These are phyloP conservation scores for Arthrobotrys iridis DNA, from an alignment of 2,329 filamentous ascomycete genomes.

Conservation along the genomic window DNA sequence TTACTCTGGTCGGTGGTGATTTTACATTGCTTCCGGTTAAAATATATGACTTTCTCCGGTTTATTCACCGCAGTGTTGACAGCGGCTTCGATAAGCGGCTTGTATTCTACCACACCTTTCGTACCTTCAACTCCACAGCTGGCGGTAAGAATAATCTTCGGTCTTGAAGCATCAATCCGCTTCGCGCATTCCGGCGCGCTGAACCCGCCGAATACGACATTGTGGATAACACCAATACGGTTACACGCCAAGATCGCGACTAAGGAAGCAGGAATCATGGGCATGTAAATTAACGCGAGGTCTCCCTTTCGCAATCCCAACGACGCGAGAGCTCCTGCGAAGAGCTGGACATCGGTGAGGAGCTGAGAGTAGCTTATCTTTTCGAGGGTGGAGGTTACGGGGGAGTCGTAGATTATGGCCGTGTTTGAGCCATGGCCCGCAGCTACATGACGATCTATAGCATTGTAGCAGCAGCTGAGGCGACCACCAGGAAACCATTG, in stretches of 20 bases:
- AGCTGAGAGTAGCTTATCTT: conserved; percentile 79
- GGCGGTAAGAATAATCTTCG: conserved; percentile 81
- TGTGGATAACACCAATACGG: conserved; percentile 85
- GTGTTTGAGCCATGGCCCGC: conserved; percentile 76
- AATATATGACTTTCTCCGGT: conserved; percentile 79
- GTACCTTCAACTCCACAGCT: conserved; percentile 90
- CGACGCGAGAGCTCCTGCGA: conserved; percentile 83
- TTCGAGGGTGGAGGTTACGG: conserved; percentile 78
- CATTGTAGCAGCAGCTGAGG: conserved; percentile 92
- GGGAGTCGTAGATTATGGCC: conserved; percentile 88
- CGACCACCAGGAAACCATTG: conserved; percentile 89
- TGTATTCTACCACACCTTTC: conserved; percentile 73
- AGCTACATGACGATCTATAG: conserved; percentile 85
- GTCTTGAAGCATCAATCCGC: conserved; percentile 82
- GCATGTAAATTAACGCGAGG: conserved; percentile 93
- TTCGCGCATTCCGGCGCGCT: conserved; percentile 82
- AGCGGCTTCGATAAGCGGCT: conserved; percentile 78
- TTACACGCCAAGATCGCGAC: conserved; percentile 84
- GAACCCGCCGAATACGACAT: conserved; percentile 94
- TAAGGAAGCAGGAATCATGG: conserved; percentile 91
- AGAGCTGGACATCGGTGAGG: conserved; percentile 79
- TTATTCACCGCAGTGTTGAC: conserved; percentile 70
- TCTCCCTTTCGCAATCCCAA: conserved; percentile 84
- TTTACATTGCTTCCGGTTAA: conserved; percentile 80
- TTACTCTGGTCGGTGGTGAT: conserved; percentile 73